A percentile compares a stretch with the other conserved stretches of the same genome.
Evolutionary conservation across 2,329 filamentous ascomycete species (phyloP).

Genomic region (Cordyceps tenuipes): DNA sequence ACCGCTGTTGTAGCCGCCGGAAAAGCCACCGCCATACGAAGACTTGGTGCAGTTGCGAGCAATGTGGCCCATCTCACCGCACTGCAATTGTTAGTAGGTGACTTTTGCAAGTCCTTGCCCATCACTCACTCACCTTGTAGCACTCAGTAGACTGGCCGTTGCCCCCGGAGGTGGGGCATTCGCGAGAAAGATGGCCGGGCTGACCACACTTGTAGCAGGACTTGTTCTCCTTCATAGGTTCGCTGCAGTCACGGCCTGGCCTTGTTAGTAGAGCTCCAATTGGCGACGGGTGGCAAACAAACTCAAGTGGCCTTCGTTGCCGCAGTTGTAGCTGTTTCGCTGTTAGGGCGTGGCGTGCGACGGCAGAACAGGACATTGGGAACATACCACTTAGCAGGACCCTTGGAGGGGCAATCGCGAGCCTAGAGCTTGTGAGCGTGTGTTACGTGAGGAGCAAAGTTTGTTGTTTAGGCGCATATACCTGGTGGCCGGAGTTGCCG

Average conservation of each 20-base stretch:
- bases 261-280: constrained; percentile 14
- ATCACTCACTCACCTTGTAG: constrained; percentile 62
- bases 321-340: constrained; percentile 68
- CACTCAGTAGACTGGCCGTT: constrained; percentile 58
- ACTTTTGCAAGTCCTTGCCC: background rate
- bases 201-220: constrained; percentile 73
- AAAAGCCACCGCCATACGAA: constrained; percentile 40
- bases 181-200: constrained; percentile 84
- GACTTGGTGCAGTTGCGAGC: constrained; percentile 79
- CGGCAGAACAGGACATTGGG: background rate
- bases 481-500: constrained; percentile 21
- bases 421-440: constrained; percentile 42
- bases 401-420: constrained; percentile 79
- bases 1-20: constrained; percentile 39
- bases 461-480: constrained; percentile 5
- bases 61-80: constrained; percentile 92
- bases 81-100: constrained; percentile 39
- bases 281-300: constrained; percentile 28
- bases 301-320: constrained; percentile 72
- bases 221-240: constrained; percentile 79
- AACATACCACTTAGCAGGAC: constrained; percentile 70
- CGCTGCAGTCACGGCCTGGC: constrained; percentile 81
- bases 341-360: constrained; percentile 17
- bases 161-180: constrained; percentile 56
- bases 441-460: background rate